Conservation (phyloP, 106 monocot genomes). For the Agapanthus africanus region DNA sequence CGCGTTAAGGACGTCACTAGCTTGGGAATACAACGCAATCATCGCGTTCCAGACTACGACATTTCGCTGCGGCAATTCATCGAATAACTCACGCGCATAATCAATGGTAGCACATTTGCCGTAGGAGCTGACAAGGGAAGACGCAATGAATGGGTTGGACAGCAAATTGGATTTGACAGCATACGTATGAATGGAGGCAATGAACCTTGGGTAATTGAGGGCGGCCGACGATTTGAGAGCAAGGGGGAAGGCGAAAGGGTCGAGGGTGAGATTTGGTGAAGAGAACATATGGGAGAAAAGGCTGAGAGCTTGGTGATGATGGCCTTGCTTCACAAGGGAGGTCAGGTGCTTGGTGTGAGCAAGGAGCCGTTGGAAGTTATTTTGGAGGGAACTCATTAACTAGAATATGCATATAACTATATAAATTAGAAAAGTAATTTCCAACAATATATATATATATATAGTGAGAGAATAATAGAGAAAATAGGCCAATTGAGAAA, state of each 20-base stretch:
- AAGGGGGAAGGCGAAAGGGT: conserved; percentile 71
- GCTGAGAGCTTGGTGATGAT: conserved; percentile 48
- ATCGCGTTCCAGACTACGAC: conserved; percentile 61
- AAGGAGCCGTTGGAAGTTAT: conserved; percentile 34
- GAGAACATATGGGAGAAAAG: conserved; percentile 55
- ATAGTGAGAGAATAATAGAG: too few species aligned
- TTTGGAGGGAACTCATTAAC: conserved; percentile 6
- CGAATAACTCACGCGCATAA: conserved; percentile 47
- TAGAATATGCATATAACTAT: too few species aligned
- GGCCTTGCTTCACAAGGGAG: conserved; percentile 41
- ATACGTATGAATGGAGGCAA: conserved; percentile 47
- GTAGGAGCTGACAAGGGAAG: conserved; percentile 65
- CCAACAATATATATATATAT: too few species aligned
- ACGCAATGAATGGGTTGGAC: conserved; percentile 49
- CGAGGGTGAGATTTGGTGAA: conserved; percentile 40
- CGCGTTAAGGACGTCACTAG: conserved; percentile 25
- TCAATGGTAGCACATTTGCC: conserved; percentile 30
- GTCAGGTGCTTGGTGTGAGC: conserved; percentile 43
- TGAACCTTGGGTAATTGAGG: conserved; percentile 25
- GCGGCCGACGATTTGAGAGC: conserved; percentile 64
- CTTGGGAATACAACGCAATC: conserved; percentile 35
- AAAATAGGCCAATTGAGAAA: too few species aligned
- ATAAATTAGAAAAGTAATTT: too few species aligned
- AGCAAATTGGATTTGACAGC: conserved; percentile 35
- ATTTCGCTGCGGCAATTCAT: conserved; percentile 49